Base-by-base conservation (phyloP, 768 basidiomycete genomes). In the Hygrocybe punicea region DNA sequence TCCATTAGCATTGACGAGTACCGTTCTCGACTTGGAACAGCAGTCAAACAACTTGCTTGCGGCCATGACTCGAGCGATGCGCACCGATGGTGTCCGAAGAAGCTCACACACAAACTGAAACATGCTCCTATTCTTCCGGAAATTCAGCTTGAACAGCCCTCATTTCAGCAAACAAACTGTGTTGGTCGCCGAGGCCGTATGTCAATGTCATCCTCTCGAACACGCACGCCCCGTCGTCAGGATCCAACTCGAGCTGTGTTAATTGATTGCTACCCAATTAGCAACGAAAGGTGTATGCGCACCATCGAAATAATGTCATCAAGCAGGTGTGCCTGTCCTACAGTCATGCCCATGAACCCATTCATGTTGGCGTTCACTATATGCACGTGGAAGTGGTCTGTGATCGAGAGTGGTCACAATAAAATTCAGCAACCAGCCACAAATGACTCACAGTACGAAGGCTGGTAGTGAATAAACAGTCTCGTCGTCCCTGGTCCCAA, bases 381-480 rank as follows among this genome's bases (percentile, higher is more conserved):
- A 63, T 98, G 94, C 2, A 97, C 89, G 59, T 98, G 94, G 67
- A 97, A 93, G 64, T 93, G 94, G 67, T 97, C 94, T 96, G 45
- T 2, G 19, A 17, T 44, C 44, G n/a, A 23, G 37, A 49, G n/a
- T 40, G 21, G 45, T 29, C 21, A 33, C 40, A 21, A 44, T 39
- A 9, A 19, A 3, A 21, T 6, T 55, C 56, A 11, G 17, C 23
- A 55, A 49, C 46, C 8, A 10, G 9, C 13, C 40, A 10, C 17
- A 24, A 2, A 35, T 4, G 3, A 78, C 90, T 60, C 57, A 95
- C 95, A 98, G 67, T 98, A 98, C 36, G 86, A 90, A 0, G 96
- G 96, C 66, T 97, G 95, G 68, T 99, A 99, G 68, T 99, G 97
- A 13, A 98, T 73, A 64, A 85, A 94, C 76, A 95, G 77, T 63